These are phyloP conservation scores for Hypoxylon intermedium DNA, from an alignment of 495 filamentous ascomycete species.

Conservation along the genomic window DNA sequence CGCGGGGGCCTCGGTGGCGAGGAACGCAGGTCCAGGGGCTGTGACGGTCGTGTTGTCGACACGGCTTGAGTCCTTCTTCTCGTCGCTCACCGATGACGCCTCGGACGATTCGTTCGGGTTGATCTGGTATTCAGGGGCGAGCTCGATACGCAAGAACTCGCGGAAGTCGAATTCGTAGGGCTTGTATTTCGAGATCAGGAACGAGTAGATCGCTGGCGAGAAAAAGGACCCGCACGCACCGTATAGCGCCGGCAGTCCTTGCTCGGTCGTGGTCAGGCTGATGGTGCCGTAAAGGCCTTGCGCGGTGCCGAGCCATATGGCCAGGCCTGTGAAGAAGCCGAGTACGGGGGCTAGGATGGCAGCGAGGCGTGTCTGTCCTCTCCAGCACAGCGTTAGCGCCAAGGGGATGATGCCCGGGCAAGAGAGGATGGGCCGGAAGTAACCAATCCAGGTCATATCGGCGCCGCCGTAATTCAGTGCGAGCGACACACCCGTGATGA, in stretches of 20 bases:
- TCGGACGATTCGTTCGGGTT: conserved; percentile 58
- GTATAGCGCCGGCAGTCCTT: conserved; percentile 77
- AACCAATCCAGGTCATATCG: conserved; percentile 65
- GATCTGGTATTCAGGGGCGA: conserved; percentile 62
- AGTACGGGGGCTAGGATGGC: conserved; percentile 72
- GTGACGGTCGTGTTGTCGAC: not conserved
- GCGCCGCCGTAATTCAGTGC: conserved; percentile 66
- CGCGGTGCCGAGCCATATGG: conserved; percentile 81
- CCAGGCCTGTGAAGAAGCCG: conserved; percentile 71
- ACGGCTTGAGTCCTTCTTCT: conserved; percentile 11
- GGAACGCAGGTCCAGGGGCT: conserved; percentile 2
- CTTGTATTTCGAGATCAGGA: conserved; percentile 52
- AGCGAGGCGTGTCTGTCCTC: conserved; percentile 71
- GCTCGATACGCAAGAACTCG: conserved; percentile 52
- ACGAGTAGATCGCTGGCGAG: conserved; percentile 69
- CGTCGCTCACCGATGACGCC: conserved; percentile 17
- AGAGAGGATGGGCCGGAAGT: conserved; percentile 82
- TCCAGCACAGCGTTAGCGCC: conserved; percentile 76
- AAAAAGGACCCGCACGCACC: conserved; percentile 66
- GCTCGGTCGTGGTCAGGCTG: conserved; percentile 69
- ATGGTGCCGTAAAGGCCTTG: conserved; percentile 73
- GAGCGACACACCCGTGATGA: conserved; percentile 77
- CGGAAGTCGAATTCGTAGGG: conserved; percentile 59
- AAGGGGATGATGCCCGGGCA: conserved; percentile 78
- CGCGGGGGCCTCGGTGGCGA: conserved; percentile 7